Evolutionary conservation across 305 asterid genomes (phyloP).

Genomic region (Galium porrigens): DNA sequence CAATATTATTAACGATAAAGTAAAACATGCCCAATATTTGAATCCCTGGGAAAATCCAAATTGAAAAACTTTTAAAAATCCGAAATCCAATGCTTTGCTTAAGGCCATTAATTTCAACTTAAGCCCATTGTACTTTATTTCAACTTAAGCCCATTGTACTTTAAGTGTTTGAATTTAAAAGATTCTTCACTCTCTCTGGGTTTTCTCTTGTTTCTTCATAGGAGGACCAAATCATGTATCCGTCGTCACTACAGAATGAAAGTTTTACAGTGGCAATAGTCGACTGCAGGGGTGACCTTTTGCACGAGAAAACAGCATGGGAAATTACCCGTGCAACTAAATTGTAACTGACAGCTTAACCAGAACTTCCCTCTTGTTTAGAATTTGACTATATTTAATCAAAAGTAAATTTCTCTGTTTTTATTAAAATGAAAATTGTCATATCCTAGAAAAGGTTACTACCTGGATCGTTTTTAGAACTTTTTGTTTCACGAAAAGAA

Average conservation of each 20-base stretch:
- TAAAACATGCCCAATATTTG: too few relatives aligned
- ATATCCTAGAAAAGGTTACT: neutral
- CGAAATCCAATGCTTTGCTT: too few relatives aligned
- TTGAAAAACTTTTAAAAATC: too few relatives aligned
- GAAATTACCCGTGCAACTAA: slow-evolving; percentile 73
- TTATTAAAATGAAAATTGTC: neutral
- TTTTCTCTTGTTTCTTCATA: slow-evolving; percentile 15
- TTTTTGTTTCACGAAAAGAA: neutral
- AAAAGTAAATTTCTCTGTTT: neutral
- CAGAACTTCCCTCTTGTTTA: neutral
- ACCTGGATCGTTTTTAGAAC: neutral
- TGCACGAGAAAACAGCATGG: slow-evolving; percentile 33
- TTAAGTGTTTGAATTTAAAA: too few relatives aligned
- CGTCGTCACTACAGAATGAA: slow-evolving; percentile 63
- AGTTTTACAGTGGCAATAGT: slow-evolving; percentile 52
- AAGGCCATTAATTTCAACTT: too few relatives aligned
- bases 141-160: too few relatives aligned
- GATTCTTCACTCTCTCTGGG: neutral
- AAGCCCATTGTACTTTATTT: too few relatives aligned
- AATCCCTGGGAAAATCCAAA: too few relatives aligned
- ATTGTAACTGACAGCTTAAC: neutral
- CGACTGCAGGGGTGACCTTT: slow-evolving; percentile 30
- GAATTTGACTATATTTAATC: neutral
- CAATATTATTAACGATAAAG: too few relatives aligned
- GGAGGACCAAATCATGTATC: slow-evolving; percentile 92